Percentiles rank a stretch among this genome's conserved stretches.
Evolutionary conservation across 257 asterid species (phyloP).

Genomic region (Solanum pennellii): DNA sequence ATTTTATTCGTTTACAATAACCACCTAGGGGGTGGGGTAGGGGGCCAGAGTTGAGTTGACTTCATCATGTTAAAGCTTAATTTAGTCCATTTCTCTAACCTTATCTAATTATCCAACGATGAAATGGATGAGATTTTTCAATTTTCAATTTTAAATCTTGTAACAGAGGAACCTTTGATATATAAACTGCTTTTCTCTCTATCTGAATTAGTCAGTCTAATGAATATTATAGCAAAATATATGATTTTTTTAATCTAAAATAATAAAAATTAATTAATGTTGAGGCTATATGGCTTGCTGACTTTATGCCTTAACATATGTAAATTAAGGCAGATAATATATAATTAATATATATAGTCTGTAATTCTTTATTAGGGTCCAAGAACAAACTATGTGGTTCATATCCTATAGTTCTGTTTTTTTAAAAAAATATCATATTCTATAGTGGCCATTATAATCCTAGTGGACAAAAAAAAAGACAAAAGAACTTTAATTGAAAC

Average conservation of each 20-base stretch:
- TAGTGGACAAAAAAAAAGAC: background rate
- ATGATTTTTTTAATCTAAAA: background rate
- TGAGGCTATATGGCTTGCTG: background rate
- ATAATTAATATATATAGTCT: background rate
- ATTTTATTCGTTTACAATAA: background rate
- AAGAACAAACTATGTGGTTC: background rate
- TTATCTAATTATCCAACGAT: background rate
- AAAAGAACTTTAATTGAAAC: background rate
- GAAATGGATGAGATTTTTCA: background rate
- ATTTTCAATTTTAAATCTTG: background rate
- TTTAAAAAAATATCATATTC: too few relatives aligned
- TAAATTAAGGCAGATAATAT: background rate
- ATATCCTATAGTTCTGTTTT: background rate
- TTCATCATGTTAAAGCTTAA: background rate
- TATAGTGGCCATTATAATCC: background rate
- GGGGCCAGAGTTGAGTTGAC: background rate
- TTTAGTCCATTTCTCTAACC: background rate
- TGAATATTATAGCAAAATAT: background rate
- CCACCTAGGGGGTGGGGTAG: background rate
- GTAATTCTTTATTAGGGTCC: background rate
- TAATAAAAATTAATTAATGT: background rate
- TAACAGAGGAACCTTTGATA: background rate
- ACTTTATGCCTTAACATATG: background rate
- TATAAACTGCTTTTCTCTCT: background rate
- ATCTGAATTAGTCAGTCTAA: background rate